phyloP scores from a whole-genome alignment of 768 basidiomycete species.

The Russula sp. region DNA sequence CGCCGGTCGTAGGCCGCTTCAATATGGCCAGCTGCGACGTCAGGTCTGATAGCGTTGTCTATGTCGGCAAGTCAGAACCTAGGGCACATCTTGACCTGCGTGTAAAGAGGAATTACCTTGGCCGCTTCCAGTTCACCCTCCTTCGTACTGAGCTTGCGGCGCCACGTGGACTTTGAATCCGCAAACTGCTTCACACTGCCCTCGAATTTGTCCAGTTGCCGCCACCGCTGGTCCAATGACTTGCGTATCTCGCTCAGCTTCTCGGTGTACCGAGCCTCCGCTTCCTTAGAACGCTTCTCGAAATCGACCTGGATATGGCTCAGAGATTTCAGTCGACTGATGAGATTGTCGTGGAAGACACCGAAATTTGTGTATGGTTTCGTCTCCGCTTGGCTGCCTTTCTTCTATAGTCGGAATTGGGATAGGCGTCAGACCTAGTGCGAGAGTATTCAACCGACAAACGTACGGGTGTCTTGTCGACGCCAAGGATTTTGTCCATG shows the following conservation, averaged over 20 bases:
- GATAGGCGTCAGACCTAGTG: neutral
- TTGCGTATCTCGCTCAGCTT: conserved; percentile 76
- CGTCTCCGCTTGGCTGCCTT: conserved; percentile 71
- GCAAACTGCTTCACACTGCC: conserved; percentile 75
- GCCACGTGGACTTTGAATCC: conserved; percentile 80
- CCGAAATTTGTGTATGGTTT: conserved; percentile 93
- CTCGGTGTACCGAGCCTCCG: conserved; percentile 68
- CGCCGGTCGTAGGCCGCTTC: conserved; percentile 56
- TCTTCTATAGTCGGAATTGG: conserved; percentile 51
- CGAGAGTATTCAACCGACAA: neutral
- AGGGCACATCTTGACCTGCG: neutral
- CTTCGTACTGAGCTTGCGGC: conserved; percentile 73
- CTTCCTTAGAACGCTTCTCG: conserved; percentile 79
- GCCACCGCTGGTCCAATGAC: conserved; percentile 85
- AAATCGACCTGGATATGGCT: conserved; percentile 83
- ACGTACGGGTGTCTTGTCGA: conserved; percentile 80
- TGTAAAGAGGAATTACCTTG: conserved; percentile 52
- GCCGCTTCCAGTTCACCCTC: conserved; percentile 88
- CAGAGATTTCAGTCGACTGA: conserved; percentile 79
- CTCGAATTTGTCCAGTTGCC: conserved; percentile 92
- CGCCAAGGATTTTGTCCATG: conserved; percentile 89
- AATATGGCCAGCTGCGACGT: conserved; percentile 61
- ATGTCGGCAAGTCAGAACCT: conserved; percentile 10
- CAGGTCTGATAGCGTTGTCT: conserved; percentile 76
- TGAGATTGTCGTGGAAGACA: conserved; percentile 93